These are phyloP conservation scores for Tetracladium marchalianum DNA, from an alignment of 495 filamentous ascomycete species.

Conservation along the genomic window DNA sequence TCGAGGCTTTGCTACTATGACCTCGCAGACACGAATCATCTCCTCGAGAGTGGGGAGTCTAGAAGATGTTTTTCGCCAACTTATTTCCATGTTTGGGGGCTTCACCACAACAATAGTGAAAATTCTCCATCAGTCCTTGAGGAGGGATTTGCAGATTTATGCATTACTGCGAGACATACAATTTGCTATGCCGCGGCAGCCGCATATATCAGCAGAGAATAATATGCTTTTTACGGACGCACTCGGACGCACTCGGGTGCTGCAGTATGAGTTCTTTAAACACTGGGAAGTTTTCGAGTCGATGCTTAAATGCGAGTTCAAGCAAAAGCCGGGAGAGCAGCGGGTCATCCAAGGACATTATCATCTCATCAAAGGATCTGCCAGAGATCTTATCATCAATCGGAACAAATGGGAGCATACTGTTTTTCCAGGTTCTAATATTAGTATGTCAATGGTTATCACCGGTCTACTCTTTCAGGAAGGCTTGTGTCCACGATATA, in stretches of 20 bases:
- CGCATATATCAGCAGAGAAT: background rate
- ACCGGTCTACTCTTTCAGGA: constrained; percentile 1
- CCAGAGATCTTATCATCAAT: constrained; percentile 2
- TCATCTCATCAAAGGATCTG: constrained; percentile 10
- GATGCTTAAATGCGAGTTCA: constrained; percentile 15
- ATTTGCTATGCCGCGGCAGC: background rate
- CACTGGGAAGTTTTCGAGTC: constrained; percentile 21
- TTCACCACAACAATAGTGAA: background rate
- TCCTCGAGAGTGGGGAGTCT: background rate
- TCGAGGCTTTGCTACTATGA: background rate
- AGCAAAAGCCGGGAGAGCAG: background rate
- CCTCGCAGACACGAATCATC: no score
- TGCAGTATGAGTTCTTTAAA: constrained; percentile 20
- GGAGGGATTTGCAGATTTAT: background rate
- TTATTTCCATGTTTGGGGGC: background rate
- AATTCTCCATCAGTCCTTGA: background rate
- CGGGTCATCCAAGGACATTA: constrained; percentile 14
- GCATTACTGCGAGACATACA: background rate
- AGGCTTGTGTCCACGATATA: constrained; percentile 14
- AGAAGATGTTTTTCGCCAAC: background rate
- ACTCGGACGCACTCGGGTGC: constrained; percentile 10
- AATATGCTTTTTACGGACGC: constrained; percentile 22
- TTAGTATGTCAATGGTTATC: constrained; percentile 20
- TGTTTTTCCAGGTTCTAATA: constrained; percentile 9
- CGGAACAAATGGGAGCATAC: constrained; percentile 13